Conservation (phyloP, 116 monocot genomes). For the Zostera marina region DNA sequence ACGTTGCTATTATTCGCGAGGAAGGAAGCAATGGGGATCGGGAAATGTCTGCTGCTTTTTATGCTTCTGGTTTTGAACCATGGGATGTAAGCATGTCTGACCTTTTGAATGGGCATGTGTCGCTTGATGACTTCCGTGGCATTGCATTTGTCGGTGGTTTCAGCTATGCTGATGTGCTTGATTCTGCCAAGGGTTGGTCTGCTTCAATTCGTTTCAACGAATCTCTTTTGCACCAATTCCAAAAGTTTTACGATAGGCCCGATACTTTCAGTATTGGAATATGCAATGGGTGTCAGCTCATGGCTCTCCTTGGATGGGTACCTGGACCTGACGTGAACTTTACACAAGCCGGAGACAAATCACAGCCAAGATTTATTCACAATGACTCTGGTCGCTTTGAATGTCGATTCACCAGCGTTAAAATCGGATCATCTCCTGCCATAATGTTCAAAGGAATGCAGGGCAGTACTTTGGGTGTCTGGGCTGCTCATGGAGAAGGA, state of each 20-base stretch:
- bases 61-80: constrained; percentile 88
- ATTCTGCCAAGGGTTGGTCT: constrained; percentile 96
- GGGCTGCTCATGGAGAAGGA: constrained; percentile 97
- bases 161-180: constrained; percentile 91
- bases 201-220: constrained; percentile 78
- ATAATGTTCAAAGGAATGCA: constrained; percentile 97
- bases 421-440: constrained; percentile 61
- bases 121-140: constrained; percentile 53
- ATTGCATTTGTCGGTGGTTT: constrained; percentile 97
- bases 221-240: constrained; percentile 53
- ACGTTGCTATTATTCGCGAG: constrained; percentile 86
- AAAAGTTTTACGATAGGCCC: constrained; percentile 47
- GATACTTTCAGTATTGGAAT: constrained; percentile 89
- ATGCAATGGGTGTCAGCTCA: constrained; percentile 91
- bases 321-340: constrained; percentile 37
- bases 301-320: constrained; percentile 92
- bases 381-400: constrained; percentile 96
- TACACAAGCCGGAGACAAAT: constrained; percentile 30
- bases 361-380: constrained; percentile 89
- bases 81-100: constrained; percentile 99
- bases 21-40: constrained; percentile 98
- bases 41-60: constrained; percentile 92
- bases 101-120: constrained; percentile 37
- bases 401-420: constrained; percentile 73
- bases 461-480: constrained; percentile 78